A percentile compares a stretch with the other conserved stretches of the same genome.
These are phyloP conservation scores for barley (Hordeum vulgare) DNA, from an alignment of 176 grass and related monocot species.

Conservation along the genomic window DNA sequence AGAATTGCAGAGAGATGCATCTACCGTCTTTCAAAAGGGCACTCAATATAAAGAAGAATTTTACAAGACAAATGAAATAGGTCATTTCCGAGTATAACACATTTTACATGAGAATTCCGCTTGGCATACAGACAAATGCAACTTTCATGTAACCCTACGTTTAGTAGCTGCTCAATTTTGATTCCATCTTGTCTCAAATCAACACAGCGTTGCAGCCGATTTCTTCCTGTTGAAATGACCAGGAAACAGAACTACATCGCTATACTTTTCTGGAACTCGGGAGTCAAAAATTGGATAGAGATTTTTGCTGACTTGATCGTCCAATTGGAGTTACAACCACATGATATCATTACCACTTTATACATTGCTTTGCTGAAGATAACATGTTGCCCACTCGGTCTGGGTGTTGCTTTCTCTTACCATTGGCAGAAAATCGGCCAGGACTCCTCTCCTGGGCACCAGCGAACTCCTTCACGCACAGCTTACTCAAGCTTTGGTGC, in stretches of 20 bases:
- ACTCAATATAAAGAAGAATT: no score
- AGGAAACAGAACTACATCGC: background rate
- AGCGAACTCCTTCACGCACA: background rate
- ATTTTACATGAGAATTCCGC: no score
- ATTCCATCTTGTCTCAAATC: background rate
- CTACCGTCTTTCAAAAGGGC: no score
- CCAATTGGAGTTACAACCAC: background rate
- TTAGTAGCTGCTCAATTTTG: background rate
- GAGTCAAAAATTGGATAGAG: slow-evolving; percentile 24
- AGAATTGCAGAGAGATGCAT: no score
- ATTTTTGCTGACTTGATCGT: background rate
- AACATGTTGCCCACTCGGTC: background rate
- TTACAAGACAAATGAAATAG: no score
- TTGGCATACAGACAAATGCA: no score
- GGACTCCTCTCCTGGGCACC: background rate
- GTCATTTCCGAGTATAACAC: no score
- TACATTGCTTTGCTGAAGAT: background rate
- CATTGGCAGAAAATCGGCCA: background rate
- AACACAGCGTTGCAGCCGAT: background rate
- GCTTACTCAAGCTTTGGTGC: slow-evolving; percentile 42
- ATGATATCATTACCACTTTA: background rate
- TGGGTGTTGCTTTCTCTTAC: background rate
- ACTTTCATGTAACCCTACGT: background rate
- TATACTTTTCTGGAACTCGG: background rate
- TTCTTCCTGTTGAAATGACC: background rate